Conservation (phyloP, 352 stramenopile species). For the Pythium plurisporium region DNA sequence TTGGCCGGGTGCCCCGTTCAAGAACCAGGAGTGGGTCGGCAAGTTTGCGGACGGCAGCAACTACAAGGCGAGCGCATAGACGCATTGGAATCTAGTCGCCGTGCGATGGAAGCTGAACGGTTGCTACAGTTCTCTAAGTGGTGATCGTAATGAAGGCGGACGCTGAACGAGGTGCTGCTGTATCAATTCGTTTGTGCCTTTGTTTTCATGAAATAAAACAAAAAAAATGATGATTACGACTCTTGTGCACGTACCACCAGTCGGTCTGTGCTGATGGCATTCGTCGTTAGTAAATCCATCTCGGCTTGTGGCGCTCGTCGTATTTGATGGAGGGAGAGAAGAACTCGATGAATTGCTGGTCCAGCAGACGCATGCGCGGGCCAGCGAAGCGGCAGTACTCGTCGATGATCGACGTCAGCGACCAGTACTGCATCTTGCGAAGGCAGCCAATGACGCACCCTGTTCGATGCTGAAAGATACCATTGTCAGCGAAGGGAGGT, state of each 20-base stretch:
- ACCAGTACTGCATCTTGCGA: conserved; percentile 87
- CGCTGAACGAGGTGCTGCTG: neutral
- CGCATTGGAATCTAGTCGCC: neutral
- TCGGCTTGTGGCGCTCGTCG: conserved; percentile 71
- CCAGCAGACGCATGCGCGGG: conserved; percentile 76
- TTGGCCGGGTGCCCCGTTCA: conserved; percentile 94
- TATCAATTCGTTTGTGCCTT: conserved; percentile 6
- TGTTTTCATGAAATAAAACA: conserved; percentile 19
- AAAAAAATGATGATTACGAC: conserved; percentile 12
- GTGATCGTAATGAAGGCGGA: neutral
- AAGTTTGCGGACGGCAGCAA: conserved; percentile 90
- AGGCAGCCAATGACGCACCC: conserved; percentile 84
- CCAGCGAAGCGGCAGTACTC: conserved; percentile 86
- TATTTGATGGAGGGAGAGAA: conserved; percentile 77
- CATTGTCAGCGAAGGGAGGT: neutral
- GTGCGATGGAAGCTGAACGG: conserved; percentile 3
- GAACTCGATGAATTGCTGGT: conserved; percentile 90
- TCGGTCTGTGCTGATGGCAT: neutral
- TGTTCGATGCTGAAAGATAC: conserved; percentile 21
- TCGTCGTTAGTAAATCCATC: conserved; percentile 48
- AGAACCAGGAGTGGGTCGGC: conserved; percentile 94
- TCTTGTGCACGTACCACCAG: neutral
- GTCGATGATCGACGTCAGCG: conserved; percentile 82
- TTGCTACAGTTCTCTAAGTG: neutral
- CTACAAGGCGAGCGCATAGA: conserved; percentile 80